Base-by-base conservation (phyloP, 768 basidiomycete genomes). In the Pisolithus orientalis region DNA sequence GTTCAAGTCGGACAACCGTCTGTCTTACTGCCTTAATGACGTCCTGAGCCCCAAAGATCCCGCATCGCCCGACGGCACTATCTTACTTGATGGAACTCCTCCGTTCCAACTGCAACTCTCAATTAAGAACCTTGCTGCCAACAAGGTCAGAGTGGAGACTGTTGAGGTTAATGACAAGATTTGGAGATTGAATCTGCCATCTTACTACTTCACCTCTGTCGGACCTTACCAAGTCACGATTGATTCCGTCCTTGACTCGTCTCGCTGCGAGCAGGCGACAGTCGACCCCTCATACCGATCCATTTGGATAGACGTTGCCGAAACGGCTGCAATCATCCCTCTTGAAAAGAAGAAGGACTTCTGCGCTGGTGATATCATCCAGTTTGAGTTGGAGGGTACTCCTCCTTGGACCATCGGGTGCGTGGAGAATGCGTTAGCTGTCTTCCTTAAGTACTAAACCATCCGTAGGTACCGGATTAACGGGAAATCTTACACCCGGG, bases 321-420 rank as follows among this genome's bases (percentile, higher is more conserved):
- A 99, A 69, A 91, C 91, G 1, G 96, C 96, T 8, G 83, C 90
- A 11, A 93, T 99, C 50, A 78, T 92, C 44, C 87, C 95, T 5
- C 81, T 93, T 58, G 87, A 88, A 59, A 74, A 84, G 52, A 77
- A 82, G 52, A 76, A 76, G 58, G 85, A 98, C 62, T 84, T 88
- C 55, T 99, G 96, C 69, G 87, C 90, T 2, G 95, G 94, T 8
- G 93, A 97, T 54, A 76, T 83, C 28, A 77, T 89, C 8, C 91
- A 91, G 57, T 98, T 96, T 77, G 85, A 94, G 63, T 75, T 99
- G 14, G 92, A 96, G 68, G 96, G 96, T 42, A 88, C 82, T 31
- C 87, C 94, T 14, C 93, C 95, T 4, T 98, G 94, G 93, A 85
- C 81, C 4, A 80, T 97, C 49, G 84, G 84, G 87, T 91, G 59